phyloP scores from a whole-genome alignment of 129 eudicot species.

The Saposhnikovia divaricata region DNA sequence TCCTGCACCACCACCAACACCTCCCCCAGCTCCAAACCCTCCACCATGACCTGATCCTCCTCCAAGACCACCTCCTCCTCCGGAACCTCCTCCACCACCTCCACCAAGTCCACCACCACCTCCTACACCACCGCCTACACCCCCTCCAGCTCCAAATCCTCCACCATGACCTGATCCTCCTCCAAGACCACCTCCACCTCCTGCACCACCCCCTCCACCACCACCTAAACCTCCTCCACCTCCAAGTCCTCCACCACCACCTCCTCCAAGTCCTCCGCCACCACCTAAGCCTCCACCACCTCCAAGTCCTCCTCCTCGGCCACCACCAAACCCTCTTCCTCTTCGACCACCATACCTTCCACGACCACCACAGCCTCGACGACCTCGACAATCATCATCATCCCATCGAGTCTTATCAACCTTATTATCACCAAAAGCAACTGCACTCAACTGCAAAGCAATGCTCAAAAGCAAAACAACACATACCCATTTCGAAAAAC shows the following conservation, averaged over 20 bases:
- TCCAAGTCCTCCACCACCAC: conserved; percentile 14
- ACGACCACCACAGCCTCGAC: conserved; percentile 1
- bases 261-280: background rate
- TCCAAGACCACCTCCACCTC: conserved; percentile 16
- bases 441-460: conserved; percentile 24
- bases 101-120: conserved; percentile 12
- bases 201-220: conserved; percentile 13
- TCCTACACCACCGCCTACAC: conserved; percentile 17
- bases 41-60: conserved; percentile 10
- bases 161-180: conserved; percentile 22
- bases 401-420: conserved; percentile 21
- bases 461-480: conserved; percentile 19
- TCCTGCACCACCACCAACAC: conserved; percentile 16
- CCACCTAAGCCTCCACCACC: conserved; percentile 5
- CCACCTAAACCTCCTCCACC: conserved; percentile 9
- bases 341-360: conserved; percentile 7
- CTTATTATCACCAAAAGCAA: conserved; percentile 16
- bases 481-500: conserved; percentile 27
- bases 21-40: conserved; percentile 17
- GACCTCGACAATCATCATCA: conserved; percentile 9
- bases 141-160: conserved; percentile 16
- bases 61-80: conserved; percentile 10
- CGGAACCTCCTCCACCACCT: conserved; percentile 9
- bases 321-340: background rate
- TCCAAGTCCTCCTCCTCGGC: background rate